Evolutionary conservation across 768 basidiomycete species (phyloP).

Genomic region (Strobilomyces dryophilus): DNA sequence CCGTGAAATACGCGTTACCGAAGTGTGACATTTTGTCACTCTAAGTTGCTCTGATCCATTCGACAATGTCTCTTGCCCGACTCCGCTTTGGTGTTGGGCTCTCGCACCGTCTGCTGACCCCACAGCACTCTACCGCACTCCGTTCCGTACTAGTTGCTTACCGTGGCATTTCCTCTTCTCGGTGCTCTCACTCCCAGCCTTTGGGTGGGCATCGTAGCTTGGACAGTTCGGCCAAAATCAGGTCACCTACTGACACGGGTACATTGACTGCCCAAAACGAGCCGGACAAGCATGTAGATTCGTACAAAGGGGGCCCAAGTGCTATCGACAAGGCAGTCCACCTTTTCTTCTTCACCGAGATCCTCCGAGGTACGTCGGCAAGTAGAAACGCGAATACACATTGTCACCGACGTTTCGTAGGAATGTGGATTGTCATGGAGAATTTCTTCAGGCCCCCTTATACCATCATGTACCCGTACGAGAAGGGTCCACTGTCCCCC

Average conservation of each 20-base stretch:
- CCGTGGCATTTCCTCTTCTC: slow-evolving; percentile 35
- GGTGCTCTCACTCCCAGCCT: slow-evolving; percentile 20
- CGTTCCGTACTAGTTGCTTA: slow-evolving; percentile 39
- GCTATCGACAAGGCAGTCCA: slow-evolving; percentile 96
- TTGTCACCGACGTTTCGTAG: slow-evolving; percentile 38
- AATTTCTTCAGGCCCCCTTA: slow-evolving; percentile 94
- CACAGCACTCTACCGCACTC: slow-evolving; percentile 24
- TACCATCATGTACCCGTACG: slow-evolving; percentile 97
- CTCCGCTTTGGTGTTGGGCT: slow-evolving; percentile 49
- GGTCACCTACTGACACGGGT: slow-evolving; percentile 33
- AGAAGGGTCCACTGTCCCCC: slow-evolving; percentile 96
- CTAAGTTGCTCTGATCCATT: slow-evolving; percentile 11
- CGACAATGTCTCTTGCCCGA: slow-evolving; percentile 55
- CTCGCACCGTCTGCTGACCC: slow-evolving; percentile 39
- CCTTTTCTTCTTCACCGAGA: slow-evolving; percentile 98
- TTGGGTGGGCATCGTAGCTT: slow-evolving; percentile 14
- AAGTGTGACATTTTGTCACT: slow-evolving; percentile 27
- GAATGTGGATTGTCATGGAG: slow-evolving; percentile 96
- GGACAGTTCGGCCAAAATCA: slow-evolving; percentile 25
- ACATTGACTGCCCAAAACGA: slow-evolving; percentile 35
- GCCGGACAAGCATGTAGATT: slow-evolving; percentile 53
- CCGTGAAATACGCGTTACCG: slow-evolving; percentile 18
- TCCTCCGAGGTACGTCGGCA: slow-evolving; percentile 75
- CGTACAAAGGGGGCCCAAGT: slow-evolving; percentile 76
- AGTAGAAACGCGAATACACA: background rate